These are phyloP conservation scores for Glarea lozoyensis DNA, from an alignment of 495 filamentous ascomycete species.

Conservation along the genomic window DNA sequence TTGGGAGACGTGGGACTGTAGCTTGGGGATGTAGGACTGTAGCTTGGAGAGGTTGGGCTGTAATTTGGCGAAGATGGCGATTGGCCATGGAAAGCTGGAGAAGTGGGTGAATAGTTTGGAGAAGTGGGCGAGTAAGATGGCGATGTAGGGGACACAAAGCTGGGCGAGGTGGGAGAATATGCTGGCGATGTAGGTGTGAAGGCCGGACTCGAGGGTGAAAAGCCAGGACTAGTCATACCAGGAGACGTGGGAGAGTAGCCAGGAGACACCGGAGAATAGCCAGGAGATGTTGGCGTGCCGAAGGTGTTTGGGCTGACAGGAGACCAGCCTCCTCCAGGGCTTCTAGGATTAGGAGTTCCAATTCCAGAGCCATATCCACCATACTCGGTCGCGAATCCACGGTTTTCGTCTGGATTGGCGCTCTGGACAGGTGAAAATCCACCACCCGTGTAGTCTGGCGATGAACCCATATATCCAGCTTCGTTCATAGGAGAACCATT, in stretches of 20 bases:
- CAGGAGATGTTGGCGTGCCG: slow-evolving; percentile 45
- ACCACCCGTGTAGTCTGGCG: slow-evolving; percentile 65
- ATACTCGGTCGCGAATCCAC: slow-evolving; percentile 57
- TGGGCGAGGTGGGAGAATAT: slow-evolving; percentile 62
- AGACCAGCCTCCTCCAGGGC: slow-evolving; percentile 41
- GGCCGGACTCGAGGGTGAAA: slow-evolving; percentile 66
- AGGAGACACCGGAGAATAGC: slow-evolving; percentile 67
- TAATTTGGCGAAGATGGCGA: slow-evolving; percentile 38
- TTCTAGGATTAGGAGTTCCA: slow-evolving; percentile 60
- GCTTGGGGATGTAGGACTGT: slow-evolving; percentile 61
- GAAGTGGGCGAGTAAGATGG: slow-evolving; percentile 57
- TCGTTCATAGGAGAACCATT: slow-evolving; percentile 81
- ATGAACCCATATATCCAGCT: slow-evolving; percentile 61
- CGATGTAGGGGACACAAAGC: slow-evolving; percentile 30
- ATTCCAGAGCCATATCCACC: slow-evolving; percentile 36
- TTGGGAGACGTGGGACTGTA: slow-evolving; percentile 46
- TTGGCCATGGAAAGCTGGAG: slow-evolving; percentile 42
- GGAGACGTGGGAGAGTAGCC: slow-evolving; percentile 57
- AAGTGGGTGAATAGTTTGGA: slow-evolving; percentile 50
- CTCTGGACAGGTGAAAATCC: slow-evolving; percentile 92
- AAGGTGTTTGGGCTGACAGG: slow-evolving; percentile 57
- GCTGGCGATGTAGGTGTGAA: slow-evolving; percentile 79
- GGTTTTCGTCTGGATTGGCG: slow-evolving; percentile 62
- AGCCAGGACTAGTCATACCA: slow-evolving; percentile 47
- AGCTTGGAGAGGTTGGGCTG: slow-evolving; percentile 46